These are phyloP conservation scores for Lophiotrema nucula DNA, from an alignment of 495 filamentous ascomycete genomes.

Conservation along the genomic window DNA sequence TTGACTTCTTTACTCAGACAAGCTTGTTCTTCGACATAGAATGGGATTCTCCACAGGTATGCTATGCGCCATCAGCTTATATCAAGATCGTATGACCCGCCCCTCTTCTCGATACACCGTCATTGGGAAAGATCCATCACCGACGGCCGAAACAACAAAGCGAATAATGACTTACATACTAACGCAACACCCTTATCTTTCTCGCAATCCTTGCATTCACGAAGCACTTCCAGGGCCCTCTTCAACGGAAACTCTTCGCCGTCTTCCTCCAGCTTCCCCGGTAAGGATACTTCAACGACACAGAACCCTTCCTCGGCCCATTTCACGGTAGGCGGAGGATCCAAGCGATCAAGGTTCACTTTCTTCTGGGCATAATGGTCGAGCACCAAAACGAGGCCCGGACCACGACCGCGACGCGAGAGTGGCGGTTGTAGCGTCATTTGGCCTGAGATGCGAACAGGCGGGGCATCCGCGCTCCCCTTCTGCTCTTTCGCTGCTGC, in stretches of 20 bases:
- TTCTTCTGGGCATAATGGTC: slow-evolving; percentile 22
- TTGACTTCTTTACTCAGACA: slow-evolving; percentile 12
- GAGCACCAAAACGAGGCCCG: slow-evolving; percentile 52
- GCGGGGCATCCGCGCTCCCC: background rate
- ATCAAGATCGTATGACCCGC: background rate
- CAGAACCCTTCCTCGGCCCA: slow-evolving; percentile 62
- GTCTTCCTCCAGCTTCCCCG: slow-evolving; percentile 17
- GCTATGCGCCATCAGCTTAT: background rate
- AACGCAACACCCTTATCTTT: background rate
- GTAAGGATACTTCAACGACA: slow-evolving; percentile 45
- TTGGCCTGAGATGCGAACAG: slow-evolving; percentile 1
- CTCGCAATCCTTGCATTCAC: slow-evolving; percentile 34
- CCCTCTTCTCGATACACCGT: too few relatives aligned
- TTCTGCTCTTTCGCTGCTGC: too few relatives aligned
- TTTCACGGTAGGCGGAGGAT: slow-evolving; percentile 52
- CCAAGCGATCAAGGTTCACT: slow-evolving; percentile 22
- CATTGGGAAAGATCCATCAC: background rate
- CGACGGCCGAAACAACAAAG: background rate
- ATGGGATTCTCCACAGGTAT: slow-evolving; percentile 19
- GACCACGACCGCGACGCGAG: slow-evolving; percentile 55
- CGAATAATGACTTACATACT: background rate
- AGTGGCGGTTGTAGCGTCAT: slow-evolving; percentile 50
- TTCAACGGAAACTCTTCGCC: slow-evolving; percentile 19
- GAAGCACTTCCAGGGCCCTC: slow-evolving; percentile 33
- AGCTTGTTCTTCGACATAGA: slow-evolving; percentile 24